Percentiles rank a stretch among this genome's conserved stretches.
These are phyloP conservation scores for Neurospora sp. DNA, from an alignment of 495 filamentous ascomycete species.

Conservation along the genomic window DNA sequence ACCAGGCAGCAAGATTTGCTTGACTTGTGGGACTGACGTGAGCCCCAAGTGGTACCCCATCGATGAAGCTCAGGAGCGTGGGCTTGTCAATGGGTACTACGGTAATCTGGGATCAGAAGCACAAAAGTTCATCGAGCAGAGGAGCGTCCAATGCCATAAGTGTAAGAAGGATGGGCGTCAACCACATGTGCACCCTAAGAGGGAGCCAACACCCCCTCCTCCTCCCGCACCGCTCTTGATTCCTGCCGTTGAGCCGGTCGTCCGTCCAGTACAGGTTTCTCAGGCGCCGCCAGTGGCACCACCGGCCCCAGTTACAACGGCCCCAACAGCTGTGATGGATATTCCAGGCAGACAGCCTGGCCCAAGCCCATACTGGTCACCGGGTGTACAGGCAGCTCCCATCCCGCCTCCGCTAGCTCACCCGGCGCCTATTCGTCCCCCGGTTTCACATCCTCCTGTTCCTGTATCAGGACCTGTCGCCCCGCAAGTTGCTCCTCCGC, in stretches of 20 bases:
- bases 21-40: slow-evolving; percentile 48
- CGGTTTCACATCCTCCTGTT: slow-evolving; percentile 2
- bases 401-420: slow-evolving; percentile 7
- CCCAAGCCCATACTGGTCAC: slow-evolving; percentile 14
- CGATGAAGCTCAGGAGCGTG: slow-evolving; percentile 28
- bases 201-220: slow-evolving; percentile 23
- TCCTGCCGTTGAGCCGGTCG: neutral
- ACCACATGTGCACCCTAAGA: slow-evolving; percentile 21
- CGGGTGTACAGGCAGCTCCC: slow-evolving; percentile 3
- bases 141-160: slow-evolving; percentile 46
- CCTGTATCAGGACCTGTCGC: slow-evolving; percentile 33
- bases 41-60: slow-evolving; percentile 54
- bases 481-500: slow-evolving; percentile 23
- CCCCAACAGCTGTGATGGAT: neutral
- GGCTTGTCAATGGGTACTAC: slow-evolving; percentile 32
- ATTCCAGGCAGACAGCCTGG: slow-evolving; percentile 7
- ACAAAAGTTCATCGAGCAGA: slow-evolving; percentile 39
- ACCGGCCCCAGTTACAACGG: slow-evolving; percentile 5
- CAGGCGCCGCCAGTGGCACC: slow-evolving; percentile 41
- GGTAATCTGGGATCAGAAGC: slow-evolving; percentile 30
- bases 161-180: slow-evolving; percentile 38
- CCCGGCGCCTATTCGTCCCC: slow-evolving; percentile 11
- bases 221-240: slow-evolving; percentile 12
- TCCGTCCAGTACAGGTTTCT: slow-evolving; percentile 23
- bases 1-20: slow-evolving; percentile 36